A percentile compares a stretch with the other conserved stretches of the same genome.
Evolutionary conservation across 148 eudicot genomes (phyloP).

Genomic region (Cornus controversa): DNA sequence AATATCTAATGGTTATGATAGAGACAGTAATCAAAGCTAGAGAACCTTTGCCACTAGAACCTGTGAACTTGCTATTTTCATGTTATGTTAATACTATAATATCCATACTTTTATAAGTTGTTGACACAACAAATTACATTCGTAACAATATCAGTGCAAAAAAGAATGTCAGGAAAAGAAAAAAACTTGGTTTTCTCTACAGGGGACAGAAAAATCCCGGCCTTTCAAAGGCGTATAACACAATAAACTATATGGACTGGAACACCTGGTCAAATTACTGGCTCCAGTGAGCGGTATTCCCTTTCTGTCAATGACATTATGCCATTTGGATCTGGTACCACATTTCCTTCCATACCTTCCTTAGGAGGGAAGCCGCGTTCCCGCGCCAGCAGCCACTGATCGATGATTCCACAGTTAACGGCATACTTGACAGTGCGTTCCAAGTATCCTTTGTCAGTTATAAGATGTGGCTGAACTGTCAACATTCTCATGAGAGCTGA

Average conservation of each 20-base stretch:
- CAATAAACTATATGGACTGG: background rate
- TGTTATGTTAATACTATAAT: too few relatives aligned
- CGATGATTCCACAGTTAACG: slow-evolving; percentile 72
- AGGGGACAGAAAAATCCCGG: background rate
- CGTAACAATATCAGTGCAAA: too few relatives aligned
- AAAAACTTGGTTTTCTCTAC: background rate
- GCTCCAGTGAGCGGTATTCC: slow-evolving; percentile 58
- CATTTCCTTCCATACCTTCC: slow-evolving; percentile 65
- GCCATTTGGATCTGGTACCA: slow-evolving; percentile 58
- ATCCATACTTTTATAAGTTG: too few relatives aligned
- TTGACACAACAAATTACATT: too few relatives aligned
- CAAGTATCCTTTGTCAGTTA: slow-evolving; percentile 68
- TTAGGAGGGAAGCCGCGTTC: slow-evolving; percentile 72
- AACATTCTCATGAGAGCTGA: slow-evolving; percentile 85
- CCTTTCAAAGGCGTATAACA: background rate
- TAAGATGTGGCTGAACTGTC: slow-evolving; percentile 73
- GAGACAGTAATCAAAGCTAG: background rate
- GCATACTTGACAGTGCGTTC: slow-evolving; percentile 70
- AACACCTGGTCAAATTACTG: slow-evolving; percentile 14
- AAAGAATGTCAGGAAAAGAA: background rate
- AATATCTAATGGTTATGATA: background rate
- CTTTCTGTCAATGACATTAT: slow-evolving; percentile 69
- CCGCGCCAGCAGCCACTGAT: slow-evolving; percentile 71
- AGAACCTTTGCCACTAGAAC: background rate
- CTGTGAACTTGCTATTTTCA: background rate